Conservation (phyloP, 139 green algal species). For the Microglena sp. region DNA sequence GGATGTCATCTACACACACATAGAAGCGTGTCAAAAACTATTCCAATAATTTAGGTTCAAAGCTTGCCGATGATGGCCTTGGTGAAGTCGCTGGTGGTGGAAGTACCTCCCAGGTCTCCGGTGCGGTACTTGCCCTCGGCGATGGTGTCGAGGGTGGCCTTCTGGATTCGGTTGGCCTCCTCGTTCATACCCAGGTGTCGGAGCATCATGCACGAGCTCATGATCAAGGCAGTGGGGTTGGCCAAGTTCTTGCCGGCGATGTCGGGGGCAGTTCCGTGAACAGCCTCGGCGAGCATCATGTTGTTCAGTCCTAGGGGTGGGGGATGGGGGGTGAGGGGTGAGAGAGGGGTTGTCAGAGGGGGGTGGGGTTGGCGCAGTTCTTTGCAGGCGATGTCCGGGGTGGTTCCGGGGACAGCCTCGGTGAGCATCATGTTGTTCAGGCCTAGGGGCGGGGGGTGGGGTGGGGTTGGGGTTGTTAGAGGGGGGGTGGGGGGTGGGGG, state of each 20-base stretch:
- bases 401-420: too few relatives aligned
- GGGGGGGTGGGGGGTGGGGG: too few relatives aligned
- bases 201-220: slow-evolving; percentile 91
- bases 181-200: slow-evolving; percentile 61
- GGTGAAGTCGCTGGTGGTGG: slow-evolving; percentile 75
- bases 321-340: too few relatives aligned
- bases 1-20: too few relatives aligned
- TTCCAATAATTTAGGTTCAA: too few relatives aligned
- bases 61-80: slow-evolving; percentile 82
- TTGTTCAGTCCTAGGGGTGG: slow-evolving; percentile 62
- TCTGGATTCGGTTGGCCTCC: slow-evolving; percentile 70
- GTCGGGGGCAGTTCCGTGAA: slow-evolving; percentile 93
- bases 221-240: slow-evolving; percentile 90
- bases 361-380: not conserved
- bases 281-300: slow-evolving; percentile 85
- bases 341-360: too few relatives aligned
- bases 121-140: slow-evolving; percentile 83
- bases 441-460: too few relatives aligned
- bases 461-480: too few relatives aligned
- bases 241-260: slow-evolving; percentile 76
- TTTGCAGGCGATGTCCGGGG: too few relatives aligned
- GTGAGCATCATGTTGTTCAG: too few relatives aligned
- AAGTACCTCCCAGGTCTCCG: slow-evolving; percentile 73
- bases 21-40: too few relatives aligned
- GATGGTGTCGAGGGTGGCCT: slow-evolving; percentile 51